Conservation (phyloP, 768 basidiomycete genomes). For the Tylopilus cervinicoccineus region DNA sequence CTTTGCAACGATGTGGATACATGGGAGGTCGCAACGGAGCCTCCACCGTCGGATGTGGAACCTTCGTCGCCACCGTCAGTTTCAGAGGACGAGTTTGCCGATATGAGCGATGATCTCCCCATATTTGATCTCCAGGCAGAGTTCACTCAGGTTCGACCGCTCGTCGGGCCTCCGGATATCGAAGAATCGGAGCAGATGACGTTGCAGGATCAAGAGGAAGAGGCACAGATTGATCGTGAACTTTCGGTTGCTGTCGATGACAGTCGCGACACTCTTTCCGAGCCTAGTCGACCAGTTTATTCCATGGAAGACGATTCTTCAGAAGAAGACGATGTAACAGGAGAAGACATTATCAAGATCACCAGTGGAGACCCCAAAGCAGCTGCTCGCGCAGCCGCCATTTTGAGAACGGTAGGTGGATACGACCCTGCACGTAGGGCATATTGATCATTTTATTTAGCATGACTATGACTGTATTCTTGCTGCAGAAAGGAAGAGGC, state of each 20-base stretch:
- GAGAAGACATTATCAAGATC: slow-evolving; percentile 67
- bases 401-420: slow-evolving; percentile 74
- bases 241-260: slow-evolving; percentile 32
- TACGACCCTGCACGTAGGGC: background rate
- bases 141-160: slow-evolving; percentile 10
- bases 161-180: background rate
- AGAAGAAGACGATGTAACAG: slow-evolving; percentile 32
- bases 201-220: slow-evolving; percentile 28
- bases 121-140: slow-evolving; percentile 17
- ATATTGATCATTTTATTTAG: slow-evolving; percentile 33
- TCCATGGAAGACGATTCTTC: slow-evolving; percentile 15
- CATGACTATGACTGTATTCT: slow-evolving; percentile 82
- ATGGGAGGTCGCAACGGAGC: slow-evolving; percentile 24
- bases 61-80: slow-evolving; percentile 1
- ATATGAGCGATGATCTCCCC: slow-evolving; percentile 14
- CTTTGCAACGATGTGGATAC: slow-evolving; percentile 5
- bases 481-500: slow-evolving; percentile 29
- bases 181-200: slow-evolving; percentile 14
- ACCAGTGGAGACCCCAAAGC: slow-evolving; percentile 80
- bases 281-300: background rate
- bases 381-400: slow-evolving; percentile 90
- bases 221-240: slow-evolving; percentile 34
- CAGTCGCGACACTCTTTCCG: background rate
- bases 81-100: slow-evolving; percentile 20
- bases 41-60: slow-evolving; percentile 15